Evolutionary conservation across 1,284 basidiomycete genomes (phyloP).

Genomic region (Malassezia sympodialis): DNA sequence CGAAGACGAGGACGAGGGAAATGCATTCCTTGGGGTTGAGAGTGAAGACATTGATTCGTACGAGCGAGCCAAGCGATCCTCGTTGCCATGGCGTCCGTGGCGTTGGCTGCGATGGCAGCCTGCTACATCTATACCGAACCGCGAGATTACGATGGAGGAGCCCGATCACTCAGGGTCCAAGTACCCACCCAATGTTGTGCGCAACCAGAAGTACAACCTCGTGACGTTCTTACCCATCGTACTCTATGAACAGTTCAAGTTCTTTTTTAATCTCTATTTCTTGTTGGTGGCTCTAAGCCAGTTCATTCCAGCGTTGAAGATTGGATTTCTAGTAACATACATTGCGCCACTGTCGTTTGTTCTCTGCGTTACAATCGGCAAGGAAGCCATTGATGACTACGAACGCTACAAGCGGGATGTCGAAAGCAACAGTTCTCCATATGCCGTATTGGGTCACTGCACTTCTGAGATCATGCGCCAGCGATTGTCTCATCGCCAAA

Average conservation of each 20-base stretch:
- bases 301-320: constrained; percentile 90
- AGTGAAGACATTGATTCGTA: constrained; percentile 1
- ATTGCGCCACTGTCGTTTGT: constrained; percentile 93
- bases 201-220: constrained; percentile 95
- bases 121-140: neutral
- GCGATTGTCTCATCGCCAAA: constrained; percentile 1
- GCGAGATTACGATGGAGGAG: constrained; percentile 9
- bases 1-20: constrained; percentile 7
- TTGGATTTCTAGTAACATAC: constrained; percentile 95
- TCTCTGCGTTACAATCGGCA: constrained; percentile 86
- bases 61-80: constrained; percentile 9
- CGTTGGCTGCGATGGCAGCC: neutral
- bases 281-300: constrained; percentile 90
- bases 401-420: constrained; percentile 78
- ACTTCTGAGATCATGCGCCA: constrained; percentile 18
- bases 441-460: constrained; percentile 63
- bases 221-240: constrained; percentile 90
- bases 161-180: constrained; percentile 26
- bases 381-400: constrained; percentile 97
- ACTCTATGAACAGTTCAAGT: constrained; percentile 99
- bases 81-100: constrained; percentile 3
- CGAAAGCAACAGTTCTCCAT: constrained; percentile 87
- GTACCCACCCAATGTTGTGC: constrained; percentile 67
- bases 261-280: constrained; percentile 99
- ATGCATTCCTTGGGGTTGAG: constrained; percentile 9